Evolutionary conservation across 208 protist species (phyloP).

Genomic region (Giardia muris): DNA sequence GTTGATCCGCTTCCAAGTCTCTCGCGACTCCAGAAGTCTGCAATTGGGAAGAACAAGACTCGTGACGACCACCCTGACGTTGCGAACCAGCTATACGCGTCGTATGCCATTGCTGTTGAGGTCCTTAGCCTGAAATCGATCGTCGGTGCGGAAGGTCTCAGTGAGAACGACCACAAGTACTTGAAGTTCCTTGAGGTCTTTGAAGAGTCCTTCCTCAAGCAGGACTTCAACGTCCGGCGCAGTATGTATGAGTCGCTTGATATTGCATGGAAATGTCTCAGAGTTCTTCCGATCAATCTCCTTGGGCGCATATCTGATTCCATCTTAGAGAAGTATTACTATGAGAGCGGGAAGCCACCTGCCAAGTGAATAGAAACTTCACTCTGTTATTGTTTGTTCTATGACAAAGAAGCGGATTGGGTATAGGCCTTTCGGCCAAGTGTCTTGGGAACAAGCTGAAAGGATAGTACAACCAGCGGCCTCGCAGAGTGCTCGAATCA

Average conservation of each 20-base stretch:
- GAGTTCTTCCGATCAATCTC: constrained; percentile 86
- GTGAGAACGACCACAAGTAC: constrained; percentile 88
- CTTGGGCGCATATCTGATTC: constrained; percentile 87
- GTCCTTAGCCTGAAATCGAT: constrained; percentile 96
- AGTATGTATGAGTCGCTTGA: constrained; percentile 94
- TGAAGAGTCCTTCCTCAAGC: constrained; percentile 91
- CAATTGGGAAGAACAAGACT: constrained; percentile 96
- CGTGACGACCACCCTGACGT: constrained; percentile 89
- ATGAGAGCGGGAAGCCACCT: background rate
- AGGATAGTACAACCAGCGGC: background rate
- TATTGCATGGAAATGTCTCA: constrained; percentile 87
- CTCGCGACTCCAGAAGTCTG: constrained; percentile 99
- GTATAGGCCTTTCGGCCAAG: background rate
- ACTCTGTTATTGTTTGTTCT: background rate
- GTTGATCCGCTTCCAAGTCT: constrained; percentile 99
- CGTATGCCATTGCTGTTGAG: constrained; percentile 97
- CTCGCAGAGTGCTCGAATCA: background rate
- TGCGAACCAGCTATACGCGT: constrained; percentile 98
- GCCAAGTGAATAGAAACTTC: background rate
- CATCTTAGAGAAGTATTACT: constrained; percentile 44
- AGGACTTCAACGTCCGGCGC: constrained; percentile 75
- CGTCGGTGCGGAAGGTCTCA: constrained; percentile 95
- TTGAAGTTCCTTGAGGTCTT: constrained; percentile 98
- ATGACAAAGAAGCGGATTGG: background rate
- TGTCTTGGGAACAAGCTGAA: background rate